Evolutionary conservation across 768 basidiomycete species (phyloP), one percentile per base, ranked within the genome.

Genomic region (Scleroderma bovista): DNA sequence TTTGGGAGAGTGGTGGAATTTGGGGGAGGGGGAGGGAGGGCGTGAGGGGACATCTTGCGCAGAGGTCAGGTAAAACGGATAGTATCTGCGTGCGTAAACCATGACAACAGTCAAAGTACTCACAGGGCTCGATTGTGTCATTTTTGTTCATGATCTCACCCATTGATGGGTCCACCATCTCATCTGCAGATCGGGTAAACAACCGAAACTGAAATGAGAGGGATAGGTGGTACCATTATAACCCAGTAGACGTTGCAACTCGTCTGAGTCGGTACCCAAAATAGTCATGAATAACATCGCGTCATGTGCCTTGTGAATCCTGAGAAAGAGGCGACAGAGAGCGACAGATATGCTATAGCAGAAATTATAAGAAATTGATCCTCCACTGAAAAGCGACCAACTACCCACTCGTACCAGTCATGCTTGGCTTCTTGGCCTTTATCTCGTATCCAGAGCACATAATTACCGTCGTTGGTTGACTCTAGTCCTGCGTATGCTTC

Each of bases 261-360:
- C 80, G 42, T 81, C 75, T n/a, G 94, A 66, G 50, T 92, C 86
- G 0, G 93, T 93, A 0, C 88, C 88, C 15, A 97, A 74, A 42
- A 97, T 89, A 0, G 92, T 93, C 78, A 88, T 86, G 53, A 96
- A 83, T 9, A 95, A 66, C 12, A 95, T 70, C 0, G 86, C 82
- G 61, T 97, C 93, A 58, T 92, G 88, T 16, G 83, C 77, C 63
- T 86, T 84, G 2, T 84, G 82, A 1, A 78, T 72, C 46, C 83
- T 77, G 55, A 95, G 86, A 26, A 94, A 68, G 6, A 85, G 66
- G 11, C 82, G 81, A 63, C 88, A 89, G 16, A 96, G 72, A 0
- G 87, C 83, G 1, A 81, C 81, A 0, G 93, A 84, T 6, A 95
- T 83, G 63, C 90, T 92, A 42, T 3, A 22, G n/a, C 54, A 46